Base-by-base conservation (phyloP, 2,329 filamentous ascomycete genomes). In the Hypoxylon sp. region DNA sequence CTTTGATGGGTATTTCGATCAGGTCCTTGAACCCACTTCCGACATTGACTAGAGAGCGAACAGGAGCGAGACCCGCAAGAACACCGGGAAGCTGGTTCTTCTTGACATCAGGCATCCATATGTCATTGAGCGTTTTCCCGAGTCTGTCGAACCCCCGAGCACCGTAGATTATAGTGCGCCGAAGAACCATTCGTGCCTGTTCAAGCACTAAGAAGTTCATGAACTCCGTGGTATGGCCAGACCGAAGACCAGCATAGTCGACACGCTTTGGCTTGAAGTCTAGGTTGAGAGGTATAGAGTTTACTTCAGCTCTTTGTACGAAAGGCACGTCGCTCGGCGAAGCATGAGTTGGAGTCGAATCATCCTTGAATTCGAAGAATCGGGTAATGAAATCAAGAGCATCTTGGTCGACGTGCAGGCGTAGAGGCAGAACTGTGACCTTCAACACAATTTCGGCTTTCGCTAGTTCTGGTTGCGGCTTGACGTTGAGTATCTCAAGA, bases 201-300 rank as follows among this genome's bases (percentile, higher is more conserved):
- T 99, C 95, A 1, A 99, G 86, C 13, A 94, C 91, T 68, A 99
- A 86, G 75, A 99, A 97, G 77, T 99, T 99, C 94, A 98, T 98
- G 73, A 99, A 97, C 76, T 99, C 95, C 0, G 93, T 97, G 0
- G 95, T 98, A 69, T 92, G 93, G 1, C 95, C 95, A 1, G 95
- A 97, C 24, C 94, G 89, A 3, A 99, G 85, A 3, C 94, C 94
- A 0, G 89, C 92, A 71, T 99, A 99, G 76, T 99, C 94, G 17
- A 99, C 92, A n/a, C 93, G 88, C 78, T 99, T 98, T 7, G 95
- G 95, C 76, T 99, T 99, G 80, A 99, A 99, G 78, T 99, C 95
- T 3, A 88, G 87, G 73, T 91, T 93, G 58, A 99, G 85, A 1
- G 89, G 89, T 22, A 99, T 87, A 3, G 91, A 87, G 68, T 92